Conservation (phyloP, 192 early-diverging fungal genomes). For the Entomortierella parvispora region DNA sequence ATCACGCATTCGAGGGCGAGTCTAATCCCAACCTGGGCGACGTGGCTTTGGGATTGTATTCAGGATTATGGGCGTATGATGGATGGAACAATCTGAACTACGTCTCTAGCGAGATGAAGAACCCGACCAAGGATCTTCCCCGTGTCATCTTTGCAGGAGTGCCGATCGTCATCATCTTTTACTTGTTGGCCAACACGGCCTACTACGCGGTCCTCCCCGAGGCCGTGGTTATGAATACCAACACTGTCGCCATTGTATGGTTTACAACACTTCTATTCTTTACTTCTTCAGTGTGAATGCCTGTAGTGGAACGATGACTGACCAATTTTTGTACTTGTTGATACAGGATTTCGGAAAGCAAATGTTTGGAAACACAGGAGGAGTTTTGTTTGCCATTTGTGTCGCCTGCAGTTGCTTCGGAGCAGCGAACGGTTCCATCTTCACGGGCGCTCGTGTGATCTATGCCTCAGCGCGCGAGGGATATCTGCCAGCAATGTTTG, state of each 20-base stretch:
- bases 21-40: constrained; percentile 66
- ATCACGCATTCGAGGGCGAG: constrained; percentile 65
- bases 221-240: constrained; percentile 71
- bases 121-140: constrained; percentile 82
- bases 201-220: constrained; percentile 83
- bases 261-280: background rate
- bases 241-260: constrained; percentile 67
- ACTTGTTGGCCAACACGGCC: constrained; percentile 84
- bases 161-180: constrained; percentile 74
- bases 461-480: constrained; percentile 72
- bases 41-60: constrained; percentile 81
- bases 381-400: constrained; percentile 74
- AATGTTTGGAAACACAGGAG: constrained; percentile 73
- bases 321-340: constrained; percentile 7
- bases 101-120: constrained; percentile 85
- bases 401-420: constrained; percentile 81
- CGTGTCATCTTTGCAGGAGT: constrained; percentile 83
- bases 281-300: background rate
- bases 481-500: constrained; percentile 76
- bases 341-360: constrained; percentile 76
- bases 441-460: constrained; percentile 76
- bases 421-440: constrained; percentile 82
- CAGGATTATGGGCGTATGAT: constrained; percentile 70
- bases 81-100: constrained; percentile 84
- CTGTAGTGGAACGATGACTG: background rate